These are phyloP conservation scores for Acanthamoeba sp. DNA, from an alignment of 208 protist genomes.

Conservation along the genomic window DNA sequence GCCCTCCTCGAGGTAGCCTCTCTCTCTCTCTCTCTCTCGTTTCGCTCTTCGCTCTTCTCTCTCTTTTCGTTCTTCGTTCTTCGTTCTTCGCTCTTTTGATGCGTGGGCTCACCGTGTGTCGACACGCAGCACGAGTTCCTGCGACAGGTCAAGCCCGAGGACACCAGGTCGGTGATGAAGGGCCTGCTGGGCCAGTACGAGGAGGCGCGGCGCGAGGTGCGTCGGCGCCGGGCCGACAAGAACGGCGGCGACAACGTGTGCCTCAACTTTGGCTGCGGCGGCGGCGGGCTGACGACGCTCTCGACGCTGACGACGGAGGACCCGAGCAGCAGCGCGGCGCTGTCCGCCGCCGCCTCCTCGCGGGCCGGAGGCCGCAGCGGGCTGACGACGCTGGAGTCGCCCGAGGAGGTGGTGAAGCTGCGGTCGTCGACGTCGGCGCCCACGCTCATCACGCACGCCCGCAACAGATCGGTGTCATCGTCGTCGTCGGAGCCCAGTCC, in stretches of 20 bases:
- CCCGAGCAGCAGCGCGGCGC: neutral
- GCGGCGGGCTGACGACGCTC: slow-evolving; percentile 18
- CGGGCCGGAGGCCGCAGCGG: neutral
- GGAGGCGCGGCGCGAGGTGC: neutral
- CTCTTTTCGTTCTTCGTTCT: neutral
- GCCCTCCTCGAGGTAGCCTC: slow-evolving; percentile 66
- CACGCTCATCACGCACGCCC: neutral
- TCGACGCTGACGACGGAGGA: neutral
- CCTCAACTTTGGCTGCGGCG: neutral
- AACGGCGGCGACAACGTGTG: neutral
- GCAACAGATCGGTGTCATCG: neutral
- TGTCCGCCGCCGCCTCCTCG: neutral
- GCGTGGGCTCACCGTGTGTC: too few relatives aligned
- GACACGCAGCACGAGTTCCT: slow-evolving; percentile 41
- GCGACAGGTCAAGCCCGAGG: slow-evolving; percentile 1
- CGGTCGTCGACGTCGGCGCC: slow-evolving; percentile 2
- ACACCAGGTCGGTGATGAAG: slow-evolving; percentile 9
- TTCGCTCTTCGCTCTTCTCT: too few relatives aligned
- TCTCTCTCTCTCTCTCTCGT: neutral
- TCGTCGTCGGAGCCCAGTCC: neutral
- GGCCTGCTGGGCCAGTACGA: neutral
- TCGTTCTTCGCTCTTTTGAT: too few relatives aligned
- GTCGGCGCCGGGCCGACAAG: neutral
- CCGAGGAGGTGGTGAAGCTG: neutral
- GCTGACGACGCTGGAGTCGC: neutral